Base-by-base conservation (phyloP, 805 yeast species). In the Pichia insulana region DNA sequence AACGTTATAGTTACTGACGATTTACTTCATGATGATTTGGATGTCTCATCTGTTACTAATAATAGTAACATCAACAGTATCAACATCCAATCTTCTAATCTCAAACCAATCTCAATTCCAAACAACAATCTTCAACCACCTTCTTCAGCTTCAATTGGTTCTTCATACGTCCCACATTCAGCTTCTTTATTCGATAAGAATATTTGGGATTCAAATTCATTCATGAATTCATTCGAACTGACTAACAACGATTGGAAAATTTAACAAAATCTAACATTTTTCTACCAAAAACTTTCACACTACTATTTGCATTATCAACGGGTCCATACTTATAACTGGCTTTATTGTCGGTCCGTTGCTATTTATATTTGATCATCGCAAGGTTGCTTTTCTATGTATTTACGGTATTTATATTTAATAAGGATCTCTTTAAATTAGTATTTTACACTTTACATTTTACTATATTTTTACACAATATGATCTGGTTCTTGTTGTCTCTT, bases 61-160 rank as follows among this genome's bases (percentile, higher is more conserved):
- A 22, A 28, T 26, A 11, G 28, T 8, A 26, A 11, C 8, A 26
- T 8, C 31, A 18, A 15, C 25, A 27, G 30, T 20, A 28, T 27
- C 31, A 20, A 30, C 35, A 27, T 41, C 12, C 30, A 25, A 17
- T 38, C 33, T 31, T 39, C 46, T 26, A 48, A 39, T 36, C 44
- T 48, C 7, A 42, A 43, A 12, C 51, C 51, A 33, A 45, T 48
- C 32, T 41, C 45, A 20, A 48, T 48, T 30, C 51, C 49, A 30
- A 16, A 30, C 4, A 13, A 8, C 15, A 34, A 15, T 17, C 40
- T 25, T 11, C 31, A 28, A n/a, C 10, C 10, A n/a, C 35, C 35
- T 15, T 17, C 22, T 33, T n/a, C n/a, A n/a, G 19, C 7, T 7
- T 28, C 31, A 33, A 10, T 33, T 19, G 22, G 22, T 15, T 17